Evolutionary conservation across 2,329 filamentous ascomycete genomes (phyloP), one percentile per base, ranked within the genome.

Genomic region (Leptographium procerum): DNA sequence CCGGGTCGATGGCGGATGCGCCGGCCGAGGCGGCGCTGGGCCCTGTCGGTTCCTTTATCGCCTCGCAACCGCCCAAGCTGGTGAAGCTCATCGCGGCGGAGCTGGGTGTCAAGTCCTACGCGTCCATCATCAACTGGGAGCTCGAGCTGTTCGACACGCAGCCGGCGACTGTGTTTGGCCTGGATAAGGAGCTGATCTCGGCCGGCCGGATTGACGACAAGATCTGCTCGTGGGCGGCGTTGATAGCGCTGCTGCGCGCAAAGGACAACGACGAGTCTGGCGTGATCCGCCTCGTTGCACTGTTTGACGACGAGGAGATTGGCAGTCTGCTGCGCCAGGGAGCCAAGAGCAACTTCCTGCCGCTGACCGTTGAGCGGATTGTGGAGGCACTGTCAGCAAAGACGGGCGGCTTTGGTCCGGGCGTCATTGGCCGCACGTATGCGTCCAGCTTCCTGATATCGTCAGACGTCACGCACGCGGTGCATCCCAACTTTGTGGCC

Each of bases 231-330:
- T 97, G 90, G 85, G 84, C 91, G 9, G 92, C 94, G 9, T 79
- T 96, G 56, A 85, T 91, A 71, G 91, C 84, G 4, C 84, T 99
- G 0, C 77, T 96, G 31, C 84, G 86, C 55, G 83, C 86, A 22
- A 75, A 82, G 14, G 73, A 78, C 45, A 76, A 71, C 64, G 75
- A 80, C 1, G 70, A 75, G 11, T 81, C 86, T 61, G 80, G 85
- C n/a, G 81, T 86, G 57, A 84, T 97, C 72, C 95, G 95, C 73
- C 78, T 96, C 58, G 89, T 94, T 40, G 91, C 87, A n/a, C 85
- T 96, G 66, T 97, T 97, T 68, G 94, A 97, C 69, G 88, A 96
- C 67, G 94, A 99, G 72, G 94, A 99, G 72, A 95, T 99, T 61
- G 94, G 94, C 61, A 95, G 88, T 29, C 78, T 90, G 10, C 83